phyloP scores from a whole-genome alignment of 2,329 filamentous ascomycete species.

The Fusarium chlamydosporum region DNA sequence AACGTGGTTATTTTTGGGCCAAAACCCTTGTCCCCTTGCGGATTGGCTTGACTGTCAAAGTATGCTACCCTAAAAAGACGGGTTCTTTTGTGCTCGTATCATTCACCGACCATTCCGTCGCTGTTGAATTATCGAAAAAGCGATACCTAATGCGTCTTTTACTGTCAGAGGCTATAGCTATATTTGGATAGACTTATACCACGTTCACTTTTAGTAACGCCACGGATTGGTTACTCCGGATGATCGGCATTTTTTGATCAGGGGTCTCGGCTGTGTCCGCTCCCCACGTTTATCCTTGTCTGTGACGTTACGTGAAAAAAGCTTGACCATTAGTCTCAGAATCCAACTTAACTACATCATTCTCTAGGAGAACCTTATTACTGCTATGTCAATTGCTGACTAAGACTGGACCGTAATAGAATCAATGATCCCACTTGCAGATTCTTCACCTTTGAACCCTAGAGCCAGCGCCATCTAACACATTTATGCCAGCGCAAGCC shows the following conservation, averaged over 20 bases:
- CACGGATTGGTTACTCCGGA: constrained; percentile 13
- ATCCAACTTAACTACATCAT: not conserved
- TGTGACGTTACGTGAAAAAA: constrained; percentile 19
- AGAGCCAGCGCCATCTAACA: too few species aligned
- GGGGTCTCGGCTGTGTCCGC: constrained; percentile 25
- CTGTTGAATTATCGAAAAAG: constrained; percentile 2
- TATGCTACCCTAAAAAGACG: not conserved
- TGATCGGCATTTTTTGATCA: constrained; percentile 9
- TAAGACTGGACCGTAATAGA: too few species aligned
- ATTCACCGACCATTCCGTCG: constrained; percentile 28
- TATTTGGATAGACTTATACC: not conserved
- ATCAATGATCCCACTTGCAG: too few species aligned
- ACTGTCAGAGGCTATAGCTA: not conserved
- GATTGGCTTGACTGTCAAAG: not conserved
- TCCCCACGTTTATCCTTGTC: constrained; percentile 22
- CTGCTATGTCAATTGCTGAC: too few species aligned
- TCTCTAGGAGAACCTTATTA: not conserved
- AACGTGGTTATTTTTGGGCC: constrained; percentile 12
- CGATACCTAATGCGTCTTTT: constrained; percentile 13
- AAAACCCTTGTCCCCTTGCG: not conserved
- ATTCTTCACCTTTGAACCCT: too few species aligned
- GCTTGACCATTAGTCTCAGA: not conserved
- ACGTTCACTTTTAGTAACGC: constrained; percentile 9
- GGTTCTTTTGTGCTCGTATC: constrained; percentile 12
- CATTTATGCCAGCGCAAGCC: not conserved